phyloP scores from a whole-genome alignment of 208 protist genomes.

The Endotrypanum monterogeii region DNA sequence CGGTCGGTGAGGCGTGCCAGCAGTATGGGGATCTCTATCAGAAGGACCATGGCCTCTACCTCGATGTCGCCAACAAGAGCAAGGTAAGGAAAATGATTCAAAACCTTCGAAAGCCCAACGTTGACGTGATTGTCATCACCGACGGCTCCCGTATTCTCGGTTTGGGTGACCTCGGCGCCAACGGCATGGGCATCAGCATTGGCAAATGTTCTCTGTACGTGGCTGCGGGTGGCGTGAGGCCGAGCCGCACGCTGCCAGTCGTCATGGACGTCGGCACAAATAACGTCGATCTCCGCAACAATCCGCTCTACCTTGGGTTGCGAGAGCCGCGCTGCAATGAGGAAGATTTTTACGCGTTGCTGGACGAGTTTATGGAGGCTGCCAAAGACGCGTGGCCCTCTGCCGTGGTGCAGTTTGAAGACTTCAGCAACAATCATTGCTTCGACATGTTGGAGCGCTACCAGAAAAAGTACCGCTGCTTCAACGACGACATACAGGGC shows the following conservation, averaged over 20 bases:
- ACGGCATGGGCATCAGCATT: slow-evolving; percentile 96
- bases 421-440: slow-evolving; percentile 95
- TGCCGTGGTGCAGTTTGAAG: slow-evolving; percentile 95
- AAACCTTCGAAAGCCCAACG: slow-evolving; percentile 69
- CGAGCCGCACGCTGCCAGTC: slow-evolving; percentile 82
- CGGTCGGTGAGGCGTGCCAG: slow-evolving; percentile 93
- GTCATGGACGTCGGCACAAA: slow-evolving; percentile 94
- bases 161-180: slow-evolving; percentile 93
- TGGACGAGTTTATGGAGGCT: slow-evolving; percentile 93
- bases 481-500: slow-evolving; percentile 99
- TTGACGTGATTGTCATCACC: slow-evolving; percentile 95
- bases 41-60: slow-evolving; percentile 88
- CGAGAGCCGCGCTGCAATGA: slow-evolving; percentile 59
- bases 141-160: slow-evolving; percentile 96
- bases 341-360: slow-evolving; percentile 81
- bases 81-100: slow-evolving; percentile 78
- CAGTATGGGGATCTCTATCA: slow-evolving; percentile 81
- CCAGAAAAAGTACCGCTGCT: slow-evolving; percentile 91
- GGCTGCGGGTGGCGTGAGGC: slow-evolving; percentile 87
- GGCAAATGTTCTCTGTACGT: slow-evolving; percentile 95
- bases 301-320: slow-evolving; percentile 88
- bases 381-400: slow-evolving; percentile 85
- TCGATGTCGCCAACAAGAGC: slow-evolving; percentile 74
- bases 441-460: slow-evolving; percentile 95
- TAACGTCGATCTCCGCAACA: slow-evolving; percentile 68